phyloP scores from a whole-genome alignment of 2,329 filamentous ascomycete species.

The Trichoderma brevicompactum region DNA sequence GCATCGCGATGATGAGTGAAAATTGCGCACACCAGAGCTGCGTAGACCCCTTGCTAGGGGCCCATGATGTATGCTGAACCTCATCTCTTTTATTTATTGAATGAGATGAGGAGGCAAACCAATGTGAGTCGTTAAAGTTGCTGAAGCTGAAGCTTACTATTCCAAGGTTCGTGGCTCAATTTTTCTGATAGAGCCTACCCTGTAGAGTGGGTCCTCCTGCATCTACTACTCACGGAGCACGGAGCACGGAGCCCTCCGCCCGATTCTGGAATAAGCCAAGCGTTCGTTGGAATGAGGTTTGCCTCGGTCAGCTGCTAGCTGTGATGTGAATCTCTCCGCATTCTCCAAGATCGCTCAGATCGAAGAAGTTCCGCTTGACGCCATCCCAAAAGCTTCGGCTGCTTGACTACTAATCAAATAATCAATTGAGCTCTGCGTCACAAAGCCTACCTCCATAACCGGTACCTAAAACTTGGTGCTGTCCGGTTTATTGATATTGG shows the following conservation, averaged over 20 bases:
- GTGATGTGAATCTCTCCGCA: background rate
- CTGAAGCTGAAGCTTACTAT: conserved; percentile 3
- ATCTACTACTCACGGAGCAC: background rate
- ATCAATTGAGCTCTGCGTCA: too few relatives aligned
- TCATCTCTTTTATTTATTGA: conserved; percentile 2
- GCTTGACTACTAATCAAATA: too few relatives aligned
- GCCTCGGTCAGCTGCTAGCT: conserved; percentile 9
- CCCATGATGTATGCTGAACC: background rate
- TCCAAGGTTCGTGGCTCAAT: background rate
- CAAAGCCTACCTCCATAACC: too few relatives aligned
- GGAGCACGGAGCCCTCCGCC: too few relatives aligned
- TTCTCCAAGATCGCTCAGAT: background rate
- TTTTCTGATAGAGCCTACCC: conserved; percentile 14
- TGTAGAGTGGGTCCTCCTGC: background rate
- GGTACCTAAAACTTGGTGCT: too few relatives aligned
- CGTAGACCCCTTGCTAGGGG: conserved; percentile 9
- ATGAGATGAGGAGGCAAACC: background rate
- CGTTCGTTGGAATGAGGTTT: background rate
- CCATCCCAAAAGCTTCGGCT: too few relatives aligned
- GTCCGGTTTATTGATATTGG: too few relatives aligned
- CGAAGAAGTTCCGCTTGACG: background rate
- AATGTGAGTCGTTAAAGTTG: background rate
- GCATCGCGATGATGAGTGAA: conserved; percentile 9
- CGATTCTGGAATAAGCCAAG: background rate
- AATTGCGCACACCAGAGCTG: conserved; percentile 13